Evolutionary conservation across 2,329 filamentous ascomycete species (phyloP), one percentile per base, ranked within the genome.

Genomic region (Trichoderma brevicompactum): DNA sequence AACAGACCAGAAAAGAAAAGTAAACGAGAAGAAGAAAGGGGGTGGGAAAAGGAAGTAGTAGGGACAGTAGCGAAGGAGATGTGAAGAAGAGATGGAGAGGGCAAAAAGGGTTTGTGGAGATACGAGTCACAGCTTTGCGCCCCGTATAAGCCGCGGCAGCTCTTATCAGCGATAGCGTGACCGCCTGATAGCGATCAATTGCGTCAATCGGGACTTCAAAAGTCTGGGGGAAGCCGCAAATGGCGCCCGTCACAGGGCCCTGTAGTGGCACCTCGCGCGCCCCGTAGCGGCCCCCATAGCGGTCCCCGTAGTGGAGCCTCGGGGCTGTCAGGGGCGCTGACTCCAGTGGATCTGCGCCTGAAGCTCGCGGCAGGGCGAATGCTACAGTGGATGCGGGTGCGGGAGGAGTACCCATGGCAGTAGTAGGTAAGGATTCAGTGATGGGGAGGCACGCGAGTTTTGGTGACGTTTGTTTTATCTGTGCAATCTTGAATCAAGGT

Each of bases 81-180:
- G 36, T 8, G 60, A 49, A 15, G 19, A 17, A 50, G 44, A 53
- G 46, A 41, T 32, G 13, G 40, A 43, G 52, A 65, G 15, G 46
- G 44, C 23, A 53, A 55, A 55, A 52, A 23, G 38, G 60, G 19
- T 28, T 28, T 19, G 41, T 61, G 23, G 44, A 49, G 48, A 8
- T 28, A 41, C 9, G 52, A 38, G 34, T 55, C 34, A 55, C 7
- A 48, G 54, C 41, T 43, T 43, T 19, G 49, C n/a, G 9, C 17
- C 17, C 23, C 15, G 15, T 32, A 15, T 19, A 60, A 41, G 53
- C 13, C n/a, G 53, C 23, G 36, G 36, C 36, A 56, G 56, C 56
- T 60, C 56, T 60, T 60, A 61, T 61, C 58, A 36, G 46, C 23
- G 58, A 61, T 61, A 61, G 58, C 58, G 58, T 41, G 41, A 8